phyloP scores from a whole-genome alignment of 257 asterid species.

The Solanum bulbocastanum region DNA sequence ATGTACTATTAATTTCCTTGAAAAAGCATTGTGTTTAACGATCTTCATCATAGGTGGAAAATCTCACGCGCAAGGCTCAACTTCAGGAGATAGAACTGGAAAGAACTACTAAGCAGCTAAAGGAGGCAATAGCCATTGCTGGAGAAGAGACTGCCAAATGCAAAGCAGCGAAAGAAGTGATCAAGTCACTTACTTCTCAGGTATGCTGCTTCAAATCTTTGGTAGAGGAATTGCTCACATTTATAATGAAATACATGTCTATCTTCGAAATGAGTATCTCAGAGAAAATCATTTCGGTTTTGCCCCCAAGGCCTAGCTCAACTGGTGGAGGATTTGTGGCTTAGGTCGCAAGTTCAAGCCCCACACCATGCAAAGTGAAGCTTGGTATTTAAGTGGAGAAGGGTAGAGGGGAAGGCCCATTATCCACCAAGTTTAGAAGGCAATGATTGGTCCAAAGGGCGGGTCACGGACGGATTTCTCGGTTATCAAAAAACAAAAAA shows the following conservation, averaged over 20 bases:
- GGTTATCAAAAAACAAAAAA: too few species aligned
- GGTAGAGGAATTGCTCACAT: neutral
- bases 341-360: too few species aligned
- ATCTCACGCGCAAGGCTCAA: slow-evolving; percentile 64
- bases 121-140: slow-evolving; percentile 75
- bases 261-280: neutral
- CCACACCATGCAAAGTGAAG: too few species aligned
- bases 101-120: slow-evolving; percentile 66
- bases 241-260: neutral
- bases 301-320: neutral
- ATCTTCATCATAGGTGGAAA: slow-evolving; percentile 51
- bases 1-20: neutral
- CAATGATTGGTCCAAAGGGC: too few species aligned
- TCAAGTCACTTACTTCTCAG: slow-evolving; percentile 89
- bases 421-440: too few species aligned
- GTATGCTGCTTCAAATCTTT: slow-evolving; percentile 25
- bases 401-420: too few species aligned
- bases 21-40: neutral
- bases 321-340: too few species aligned
- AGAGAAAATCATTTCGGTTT: neutral
- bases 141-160: slow-evolving; percentile 95
- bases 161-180: slow-evolving; percentile 98
- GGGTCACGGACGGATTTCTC: too few species aligned
- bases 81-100: slow-evolving; percentile 76
- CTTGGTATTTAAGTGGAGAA: too few species aligned